Conservation (phyloP, 2,329 filamentous ascomycete genomes). For the Venturia asperata region DNA sequence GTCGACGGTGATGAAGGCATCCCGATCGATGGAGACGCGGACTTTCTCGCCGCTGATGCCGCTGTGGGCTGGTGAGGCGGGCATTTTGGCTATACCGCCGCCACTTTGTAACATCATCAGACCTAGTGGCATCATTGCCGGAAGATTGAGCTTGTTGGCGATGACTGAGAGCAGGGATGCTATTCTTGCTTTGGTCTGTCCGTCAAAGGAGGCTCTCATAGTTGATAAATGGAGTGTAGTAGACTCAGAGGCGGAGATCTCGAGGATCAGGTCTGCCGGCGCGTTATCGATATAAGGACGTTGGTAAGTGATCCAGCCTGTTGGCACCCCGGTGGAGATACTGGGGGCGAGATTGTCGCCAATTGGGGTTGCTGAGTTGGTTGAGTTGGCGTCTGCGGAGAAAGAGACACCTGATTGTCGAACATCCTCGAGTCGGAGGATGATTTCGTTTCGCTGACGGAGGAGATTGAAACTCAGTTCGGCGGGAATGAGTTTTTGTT, state of each 20-base stretch:
- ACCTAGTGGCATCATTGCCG: slow-evolving; percentile 52
- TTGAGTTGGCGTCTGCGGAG: slow-evolving; percentile 39
- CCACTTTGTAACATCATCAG: slow-evolving; percentile 54
- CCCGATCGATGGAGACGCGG: slow-evolving; percentile 54
- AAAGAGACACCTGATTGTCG: slow-evolving; percentile 76
- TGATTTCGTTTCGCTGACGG: slow-evolving; percentile 64
- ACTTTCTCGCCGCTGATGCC: slow-evolving; percentile 64
- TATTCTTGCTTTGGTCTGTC: slow-evolving; percentile 61
- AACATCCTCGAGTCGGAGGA: slow-evolving; percentile 76
- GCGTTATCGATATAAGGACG: slow-evolving; percentile 78
- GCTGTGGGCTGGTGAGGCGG: slow-evolving; percentile 60
- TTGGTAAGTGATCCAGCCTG: slow-evolving; percentile 67
- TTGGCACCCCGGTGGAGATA: slow-evolving; percentile 16
- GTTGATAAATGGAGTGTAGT: slow-evolving; percentile 28
- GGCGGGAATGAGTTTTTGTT: slow-evolving; percentile 78
- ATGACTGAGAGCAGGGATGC: slow-evolving; percentile 71
- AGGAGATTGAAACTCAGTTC: slow-evolving; percentile 66
- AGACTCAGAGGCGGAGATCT: slow-evolving; percentile 51
- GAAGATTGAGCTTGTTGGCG: slow-evolving; percentile 69
- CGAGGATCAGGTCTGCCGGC: slow-evolving; percentile 67
- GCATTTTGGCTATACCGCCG: slow-evolving; percentile 50
- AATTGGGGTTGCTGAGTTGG: not conserved
- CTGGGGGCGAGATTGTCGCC: slow-evolving; percentile 22
- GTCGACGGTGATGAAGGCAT: slow-evolving; percentile 54
- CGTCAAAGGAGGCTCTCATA: slow-evolving; percentile 64